These are phyloP conservation scores for Vanilla planifolia DNA, from an alignment of 106 monocot species.

Conservation along the genomic window DNA sequence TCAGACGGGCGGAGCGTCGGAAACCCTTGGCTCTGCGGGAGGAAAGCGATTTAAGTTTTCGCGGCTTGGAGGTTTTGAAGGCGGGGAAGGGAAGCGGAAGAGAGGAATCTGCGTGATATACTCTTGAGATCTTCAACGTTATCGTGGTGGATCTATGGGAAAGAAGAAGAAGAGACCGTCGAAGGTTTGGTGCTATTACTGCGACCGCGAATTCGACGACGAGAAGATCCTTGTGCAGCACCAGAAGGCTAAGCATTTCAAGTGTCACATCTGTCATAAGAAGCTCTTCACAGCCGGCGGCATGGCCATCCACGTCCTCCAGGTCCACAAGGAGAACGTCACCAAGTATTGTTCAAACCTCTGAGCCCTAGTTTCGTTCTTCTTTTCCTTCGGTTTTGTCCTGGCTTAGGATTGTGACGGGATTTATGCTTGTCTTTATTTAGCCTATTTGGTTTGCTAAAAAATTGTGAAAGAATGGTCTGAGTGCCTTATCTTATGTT, in stretches of 20 bases:
- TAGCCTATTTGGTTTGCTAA: no score
- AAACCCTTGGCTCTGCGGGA: no score
- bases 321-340: slow-evolving; percentile 94
- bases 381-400: neutral
- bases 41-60: no score
- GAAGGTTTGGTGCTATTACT: slow-evolving; percentile 98
- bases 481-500: no score
- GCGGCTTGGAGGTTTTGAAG: no score
- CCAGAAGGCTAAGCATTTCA: slow-evolving; percentile 99
- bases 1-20: no score
- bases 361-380: neutral
- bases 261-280: slow-evolving; percentile 97
- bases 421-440: no score
- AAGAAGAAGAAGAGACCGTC: slow-evolving; percentile 93
- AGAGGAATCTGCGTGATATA: no score
- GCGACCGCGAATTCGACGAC: slow-evolving; percentile 99
- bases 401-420: neutral
- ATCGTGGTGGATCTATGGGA: slow-evolving; percentile 47
- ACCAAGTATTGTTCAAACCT: slow-evolving; percentile 50
- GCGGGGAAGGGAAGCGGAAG: no score
- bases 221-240: slow-evolving; percentile 99
- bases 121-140: no score
- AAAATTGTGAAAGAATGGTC: no score
- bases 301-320: slow-evolving; percentile 98
- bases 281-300: slow-evolving; percentile 97